Evolutionary conservation across 2,329 filamentous ascomycete genomes (phyloP), one percentile per base, ranked within the genome.

Genomic region (Aspergillus bombycis): DNA sequence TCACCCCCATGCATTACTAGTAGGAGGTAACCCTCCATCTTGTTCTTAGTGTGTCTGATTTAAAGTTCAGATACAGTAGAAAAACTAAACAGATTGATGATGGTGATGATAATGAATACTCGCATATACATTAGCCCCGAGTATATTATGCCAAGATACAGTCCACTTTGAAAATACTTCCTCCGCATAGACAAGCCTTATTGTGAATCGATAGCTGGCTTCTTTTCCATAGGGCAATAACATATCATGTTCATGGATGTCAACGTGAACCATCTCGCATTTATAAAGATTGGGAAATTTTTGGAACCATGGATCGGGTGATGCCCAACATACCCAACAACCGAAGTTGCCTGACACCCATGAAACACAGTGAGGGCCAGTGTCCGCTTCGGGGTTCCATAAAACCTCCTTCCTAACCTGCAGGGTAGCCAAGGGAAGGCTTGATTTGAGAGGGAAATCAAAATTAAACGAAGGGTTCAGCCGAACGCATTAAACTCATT

Each of bases 301-400:
- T 54, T 19, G 12, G 43, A 46, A 36, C 52, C 52, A 54, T 36
- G 30, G 52, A 36, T 54, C 30, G 30, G 30, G 52, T 21, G n/a
- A 46, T 54, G 52, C 30, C 52, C 28, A 54, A 54, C 28, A 54
- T 36, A 36, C 52, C 30, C 52, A 54, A 54, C 26, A 53, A 34
- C 11, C 30, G 50, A 32, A 53, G 50, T 53, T 14, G 50, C 10
- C 50, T 32, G 23, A 32, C 19, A 34, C 52, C 52, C 12, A 23
- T 54, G 52, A 54, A 54, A 36, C 30, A 50, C 14, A 4, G 23
- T 28, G 45, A 48, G 23, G 28, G 6, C 45, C 23, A 28, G 26
- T 50, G 21, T 46, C 43, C 43, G 38, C 19, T n/a, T n/a, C 8
- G 8, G 19, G 38, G 14, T 41, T n/a, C 38, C 38, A 41, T 41